Conservation (phyloP, 306 rosid genomes). For the barrel medic (Medicago truncatula) region MtrunA17r5.0-ANR NC_053043.1:9744001-9744500, state of each 20-base stretch:
- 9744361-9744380: slow-evolving; percentile 26
- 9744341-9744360: neutral
- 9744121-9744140: slow-evolving; percentile 44
- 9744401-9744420: slow-evolving; percentile 8
- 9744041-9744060: slow-evolving; percentile 35
- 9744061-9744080: neutral
- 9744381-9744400: neutral
- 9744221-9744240: neutral
- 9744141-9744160: slow-evolving; percentile 33
- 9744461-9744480: neutral
- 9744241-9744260: neutral
- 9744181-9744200: slow-evolving; percentile 16
- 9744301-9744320: slow-evolving; percentile 26
- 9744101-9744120: neutral
- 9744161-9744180: slow-evolving; percentile 10
- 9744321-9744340: neutral
- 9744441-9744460: neutral
- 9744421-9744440: neutral
- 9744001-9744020: slow-evolving; percentile 14
- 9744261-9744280: slow-evolving; percentile 27
- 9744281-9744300: neutral
- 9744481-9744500: neutral
- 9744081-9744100: neutral
- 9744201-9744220: slow-evolving; percentile 1
- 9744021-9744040: slow-evolving; percentile 35